Percentiles rank a stretch among this genome's conserved stretches.
phyloP scores from a whole-genome alignment of 306 rosid genomes.

The Clitoria ternatea region DNA sequence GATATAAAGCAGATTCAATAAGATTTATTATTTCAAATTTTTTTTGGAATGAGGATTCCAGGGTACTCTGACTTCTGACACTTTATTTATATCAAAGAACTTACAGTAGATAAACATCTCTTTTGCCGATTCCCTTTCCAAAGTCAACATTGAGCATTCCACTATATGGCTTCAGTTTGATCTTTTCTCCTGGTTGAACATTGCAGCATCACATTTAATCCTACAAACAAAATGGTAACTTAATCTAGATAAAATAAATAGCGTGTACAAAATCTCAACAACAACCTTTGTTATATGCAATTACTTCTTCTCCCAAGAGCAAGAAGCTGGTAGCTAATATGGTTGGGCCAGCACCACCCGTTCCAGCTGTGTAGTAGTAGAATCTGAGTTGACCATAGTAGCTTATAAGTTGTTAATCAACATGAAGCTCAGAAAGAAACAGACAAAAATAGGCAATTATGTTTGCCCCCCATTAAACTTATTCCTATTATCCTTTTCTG shows the following conservation, averaged over 20 bases:
- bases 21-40: not conserved
- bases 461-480: not conserved
- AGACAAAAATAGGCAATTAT: not conserved
- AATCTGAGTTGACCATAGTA: conserved; percentile 53
- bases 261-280: conserved; percentile 15
- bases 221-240: conserved; percentile 34
- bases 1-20: not conserved
- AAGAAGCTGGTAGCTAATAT: conserved; percentile 89
- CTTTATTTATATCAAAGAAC: conserved; percentile 31
- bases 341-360: conserved; percentile 98
- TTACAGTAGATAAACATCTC: conserved; percentile 91
- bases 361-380: conserved; percentile 91
- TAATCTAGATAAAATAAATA: conserved; percentile 24
- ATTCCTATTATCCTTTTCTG: not conserved
- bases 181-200: conserved; percentile 67
- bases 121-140: conserved; percentile 90
- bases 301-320: conserved; percentile 91
- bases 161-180: conserved; percentile 90
- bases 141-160: conserved; percentile 94
- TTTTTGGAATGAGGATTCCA: conserved; percentile 4
- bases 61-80: conserved; percentile 12
- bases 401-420: conserved; percentile 22
- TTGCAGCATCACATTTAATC: conserved; percentile 41
- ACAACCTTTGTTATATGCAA: conserved; percentile 82
- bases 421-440: not conserved